Conservation (phyloP, 1,284 basidiomycete species). For the Sutorius eximius region DNA sequence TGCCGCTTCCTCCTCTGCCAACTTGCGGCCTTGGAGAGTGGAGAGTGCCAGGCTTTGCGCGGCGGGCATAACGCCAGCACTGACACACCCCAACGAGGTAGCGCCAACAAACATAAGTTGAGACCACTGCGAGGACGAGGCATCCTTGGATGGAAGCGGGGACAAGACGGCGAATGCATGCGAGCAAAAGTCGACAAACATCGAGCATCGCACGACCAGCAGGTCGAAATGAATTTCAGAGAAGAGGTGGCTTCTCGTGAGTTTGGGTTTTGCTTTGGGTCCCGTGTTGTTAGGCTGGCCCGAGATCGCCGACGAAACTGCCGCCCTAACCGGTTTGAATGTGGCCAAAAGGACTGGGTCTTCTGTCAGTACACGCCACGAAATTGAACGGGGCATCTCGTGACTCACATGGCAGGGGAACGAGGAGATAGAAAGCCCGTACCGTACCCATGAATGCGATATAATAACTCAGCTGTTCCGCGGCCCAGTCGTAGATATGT, state of each 20-base stretch:
- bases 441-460: constrained; percentile 53
- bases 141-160: constrained; percentile 40
- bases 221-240: constrained; percentile 73
- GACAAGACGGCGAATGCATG: constrained; percentile 56
- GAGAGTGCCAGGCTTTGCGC: constrained; percentile 70
- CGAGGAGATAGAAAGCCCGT: constrained; percentile 53
- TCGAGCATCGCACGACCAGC: constrained; percentile 54
- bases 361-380: constrained; percentile 12
- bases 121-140: constrained; percentile 29
- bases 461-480: constrained; percentile 63
- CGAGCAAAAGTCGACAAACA: constrained; percentile 65
- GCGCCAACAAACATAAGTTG: constrained; percentile 57
- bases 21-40: constrained; percentile 56
- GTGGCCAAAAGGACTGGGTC: constrained; percentile 42
- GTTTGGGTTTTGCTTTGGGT: constrained; percentile 41
- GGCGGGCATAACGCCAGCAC: constrained; percentile 63
- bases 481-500: constrained; percentile 56
- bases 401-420: constrained; percentile 55
- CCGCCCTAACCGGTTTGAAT: constrained; percentile 46
- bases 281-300: constrained; percentile 12
- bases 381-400: background rate
- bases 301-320: constrained; percentile 15
- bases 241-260: constrained; percentile 50
- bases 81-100: constrained; percentile 57
- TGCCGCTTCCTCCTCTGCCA: constrained; percentile 34